These are phyloP conservation scores for Effrenium voratum DNA, from an alignment of 73 alveolate species.

Conservation along the genomic window DNA sequence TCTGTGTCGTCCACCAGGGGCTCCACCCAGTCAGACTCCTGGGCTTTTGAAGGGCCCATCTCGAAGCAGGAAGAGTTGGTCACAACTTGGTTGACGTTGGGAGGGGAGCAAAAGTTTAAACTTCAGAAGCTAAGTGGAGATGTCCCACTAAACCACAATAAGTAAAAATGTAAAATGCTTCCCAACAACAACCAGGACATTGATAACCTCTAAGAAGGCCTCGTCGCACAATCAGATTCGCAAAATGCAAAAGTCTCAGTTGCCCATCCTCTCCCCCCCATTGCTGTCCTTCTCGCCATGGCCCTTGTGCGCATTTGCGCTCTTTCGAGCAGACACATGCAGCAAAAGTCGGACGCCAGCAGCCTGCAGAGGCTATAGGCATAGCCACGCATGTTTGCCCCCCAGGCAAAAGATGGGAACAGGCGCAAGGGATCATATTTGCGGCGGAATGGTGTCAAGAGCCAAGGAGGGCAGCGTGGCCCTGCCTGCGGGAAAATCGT, in stretches of 20 bases:
- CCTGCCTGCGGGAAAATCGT: slow-evolving; percentile 69
- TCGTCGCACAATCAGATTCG: too few species aligned
- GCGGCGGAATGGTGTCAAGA: too few species aligned
- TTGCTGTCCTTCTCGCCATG: slow-evolving; percentile 87
- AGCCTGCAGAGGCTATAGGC: slow-evolving; percentile 34
- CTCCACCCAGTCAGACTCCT: slow-evolving; percentile 61
- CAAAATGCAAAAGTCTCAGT: not conserved
- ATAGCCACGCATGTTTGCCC: not conserved
- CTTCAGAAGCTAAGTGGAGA: not conserved
- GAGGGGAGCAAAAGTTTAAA: not conserved
- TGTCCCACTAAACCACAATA: too few species aligned
- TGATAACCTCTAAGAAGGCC: too few species aligned
- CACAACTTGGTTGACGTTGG: not conserved
- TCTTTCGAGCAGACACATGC: slow-evolving; percentile 80
- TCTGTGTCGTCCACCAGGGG: slow-evolving; percentile 73
- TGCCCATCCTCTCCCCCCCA: not conserved
- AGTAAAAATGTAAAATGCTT: too few species aligned
- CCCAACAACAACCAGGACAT: not conserved
- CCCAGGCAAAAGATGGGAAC: not conserved
- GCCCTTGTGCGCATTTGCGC: slow-evolving; percentile 58
- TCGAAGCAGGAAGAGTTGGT: too few species aligned
- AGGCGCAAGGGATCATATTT: not conserved
- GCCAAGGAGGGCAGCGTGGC: not conserved
- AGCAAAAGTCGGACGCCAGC: slow-evolving; percentile 77
- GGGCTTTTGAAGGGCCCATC: not conserved